Evolutionary conservation across 352 stramenopile species (phyloP).

Genomic region (Globisporangium megalacanthum): DNA sequence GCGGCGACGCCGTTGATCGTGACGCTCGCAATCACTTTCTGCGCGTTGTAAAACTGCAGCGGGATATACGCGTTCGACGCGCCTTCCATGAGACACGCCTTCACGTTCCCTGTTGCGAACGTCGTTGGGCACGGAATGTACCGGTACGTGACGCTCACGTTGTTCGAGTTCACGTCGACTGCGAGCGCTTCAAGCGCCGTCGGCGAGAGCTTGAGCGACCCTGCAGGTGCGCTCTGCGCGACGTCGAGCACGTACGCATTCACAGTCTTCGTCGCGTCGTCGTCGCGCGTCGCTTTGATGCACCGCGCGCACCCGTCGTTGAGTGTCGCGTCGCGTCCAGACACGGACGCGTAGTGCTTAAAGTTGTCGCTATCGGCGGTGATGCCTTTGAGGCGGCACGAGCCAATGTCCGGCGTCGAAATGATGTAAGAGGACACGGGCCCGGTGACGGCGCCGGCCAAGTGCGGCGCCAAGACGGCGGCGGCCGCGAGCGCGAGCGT

Average conservation of each 20-base stretch:
- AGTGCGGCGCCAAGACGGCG: conserved; percentile 1
- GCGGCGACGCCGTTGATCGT: conserved; percentile 53
- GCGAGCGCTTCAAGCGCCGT: conserved; percentile 34
- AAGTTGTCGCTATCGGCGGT: conserved; percentile 53
- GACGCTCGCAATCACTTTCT: conserved; percentile 57
- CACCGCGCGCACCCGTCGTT: conserved; percentile 67
- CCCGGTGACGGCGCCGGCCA: conserved; percentile 7
- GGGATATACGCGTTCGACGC: conserved; percentile 74
- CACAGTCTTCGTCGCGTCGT: conserved; percentile 32
- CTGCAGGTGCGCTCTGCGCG: conserved; percentile 45
- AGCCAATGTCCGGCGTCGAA: conserved; percentile 48
- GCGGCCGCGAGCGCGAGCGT: conserved; percentile 5
- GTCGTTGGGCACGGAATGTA: conserved; percentile 50
- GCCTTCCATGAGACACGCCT: conserved; percentile 80
- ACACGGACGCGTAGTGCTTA: conserved; percentile 74
- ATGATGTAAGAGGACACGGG: conserved; percentile 52
- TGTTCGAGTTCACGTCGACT: conserved; percentile 44
- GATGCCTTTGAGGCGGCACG: conserved; percentile 70
- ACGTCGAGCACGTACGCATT: conserved; percentile 74
- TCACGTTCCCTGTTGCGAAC: conserved; percentile 64
- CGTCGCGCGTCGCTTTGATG: conserved; percentile 58
- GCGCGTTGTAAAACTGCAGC: conserved; percentile 78
- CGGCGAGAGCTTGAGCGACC: conserved; percentile 44
- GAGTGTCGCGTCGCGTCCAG: conserved; percentile 43
- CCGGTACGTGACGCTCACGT: conserved; percentile 51